phyloP scores from a whole-genome alignment of 345 rosid species.

The Moricandia moricandioides region DNA sequence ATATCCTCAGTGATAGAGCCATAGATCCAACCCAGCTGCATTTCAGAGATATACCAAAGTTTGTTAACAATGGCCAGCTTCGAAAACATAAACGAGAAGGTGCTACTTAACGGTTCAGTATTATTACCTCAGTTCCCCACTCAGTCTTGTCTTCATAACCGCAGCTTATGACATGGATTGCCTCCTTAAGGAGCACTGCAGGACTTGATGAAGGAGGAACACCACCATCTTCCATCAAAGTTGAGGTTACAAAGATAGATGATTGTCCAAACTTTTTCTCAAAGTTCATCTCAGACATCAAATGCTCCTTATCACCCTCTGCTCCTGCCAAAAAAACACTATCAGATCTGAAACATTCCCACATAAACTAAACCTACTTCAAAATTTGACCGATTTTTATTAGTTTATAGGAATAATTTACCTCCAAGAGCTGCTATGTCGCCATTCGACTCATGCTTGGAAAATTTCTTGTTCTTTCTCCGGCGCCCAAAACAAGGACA shows the following conservation, averaged over 20 bases:
- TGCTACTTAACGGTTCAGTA: neutral
- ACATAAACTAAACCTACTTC: slow-evolving; percentile 1
- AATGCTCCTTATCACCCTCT: slow-evolving; percentile 70
- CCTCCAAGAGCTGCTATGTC: slow-evolving; percentile 65
- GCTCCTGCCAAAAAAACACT: slow-evolving; percentile 37
- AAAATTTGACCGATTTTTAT: neutral
- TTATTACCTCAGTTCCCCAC: slow-evolving; percentile 90
- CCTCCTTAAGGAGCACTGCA: slow-evolving; percentile 91
- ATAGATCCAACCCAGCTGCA: slow-evolving; percentile 96
- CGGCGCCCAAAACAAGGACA: slow-evolving; percentile 94
- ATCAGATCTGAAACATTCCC: neutral
- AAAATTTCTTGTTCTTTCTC: slow-evolving; percentile 52
- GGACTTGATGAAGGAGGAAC: slow-evolving; percentile 99
- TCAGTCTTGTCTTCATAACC: slow-evolving; percentile 99
- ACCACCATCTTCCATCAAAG: slow-evolving; percentile 91
- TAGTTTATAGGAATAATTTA: no score
- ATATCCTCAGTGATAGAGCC: slow-evolving; percentile 99
- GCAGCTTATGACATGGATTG: slow-evolving; percentile 96
- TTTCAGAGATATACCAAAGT: slow-evolving; percentile 1
- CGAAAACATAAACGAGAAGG: neutral
- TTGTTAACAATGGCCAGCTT: slow-evolving; percentile 5
- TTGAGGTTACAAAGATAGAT: slow-evolving; percentile 85
- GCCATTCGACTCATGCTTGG: slow-evolving; percentile 46
- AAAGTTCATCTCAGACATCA: slow-evolving; percentile 93
- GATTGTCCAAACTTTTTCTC: slow-evolving; percentile 94